phyloP scores from a whole-genome alignment of 495 filamentous ascomycete species.

The Tuber borchii region DNA sequence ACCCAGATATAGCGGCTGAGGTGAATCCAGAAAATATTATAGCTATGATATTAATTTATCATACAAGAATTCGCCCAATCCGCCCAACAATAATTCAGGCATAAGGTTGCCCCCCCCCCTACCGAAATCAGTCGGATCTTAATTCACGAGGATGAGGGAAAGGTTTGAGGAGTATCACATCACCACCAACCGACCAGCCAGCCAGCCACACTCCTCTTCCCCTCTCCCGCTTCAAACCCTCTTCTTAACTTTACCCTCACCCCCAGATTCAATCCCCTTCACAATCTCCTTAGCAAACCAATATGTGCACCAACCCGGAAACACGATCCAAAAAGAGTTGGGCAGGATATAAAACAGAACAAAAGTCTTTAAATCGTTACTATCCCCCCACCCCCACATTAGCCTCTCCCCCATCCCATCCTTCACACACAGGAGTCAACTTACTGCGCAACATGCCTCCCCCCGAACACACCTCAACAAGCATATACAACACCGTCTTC shows the following conservation, averaged over 20 bases:
- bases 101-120: neutral
- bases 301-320: conserved; percentile 18
- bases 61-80: neutral
- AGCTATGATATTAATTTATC: neutral
- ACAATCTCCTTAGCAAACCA: conserved; percentile 18
- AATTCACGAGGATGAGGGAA: no score
- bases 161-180: neutral
- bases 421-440: neutral
- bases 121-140: neutral
- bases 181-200: neutral
- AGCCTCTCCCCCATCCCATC: neutral
- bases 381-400: neutral
- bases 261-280: neutral
- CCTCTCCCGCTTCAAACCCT: neutral
- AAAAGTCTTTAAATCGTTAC: conserved; percentile 24
- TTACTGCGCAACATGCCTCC: conserved; percentile 24
- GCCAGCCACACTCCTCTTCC: neutral
- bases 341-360: conserved; percentile 18
- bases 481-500: conserved; percentile 85
- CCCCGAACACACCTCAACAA: conserved; percentile 42
- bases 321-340: conserved; percentile 20
- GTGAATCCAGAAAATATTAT: neutral
- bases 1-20: neutral
- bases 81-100: neutral
- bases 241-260: neutral